Conservation (phyloP, 2,329 filamentous ascomycete species). For the Sclerotinia trifoliorum region DNA sequence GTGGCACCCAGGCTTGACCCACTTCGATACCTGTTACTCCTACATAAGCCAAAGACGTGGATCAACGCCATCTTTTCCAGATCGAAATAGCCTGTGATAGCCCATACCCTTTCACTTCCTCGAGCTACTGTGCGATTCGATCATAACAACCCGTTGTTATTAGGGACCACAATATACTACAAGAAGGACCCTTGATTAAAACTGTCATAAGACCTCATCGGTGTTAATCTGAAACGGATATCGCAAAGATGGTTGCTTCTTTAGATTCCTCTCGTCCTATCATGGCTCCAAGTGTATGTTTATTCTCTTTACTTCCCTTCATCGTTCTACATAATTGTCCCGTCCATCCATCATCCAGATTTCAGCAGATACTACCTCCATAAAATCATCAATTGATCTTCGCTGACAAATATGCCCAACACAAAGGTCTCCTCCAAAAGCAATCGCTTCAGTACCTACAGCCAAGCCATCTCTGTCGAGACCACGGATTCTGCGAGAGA, state of each 20-base stretch:
- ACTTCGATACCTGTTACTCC: background rate
- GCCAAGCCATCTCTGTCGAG: conserved; percentile 44
- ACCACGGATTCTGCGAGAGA: conserved; percentile 39
- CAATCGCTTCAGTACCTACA: conserved; percentile 52
- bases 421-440: conserved; percentile 50
- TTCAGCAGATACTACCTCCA: conserved; percentile 7
- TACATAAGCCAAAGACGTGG: conserved; percentile 14
- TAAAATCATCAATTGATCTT: conserved; percentile 3
- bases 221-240: conserved; percentile 20
- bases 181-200: conserved; percentile 6
- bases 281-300: conserved; percentile 53
- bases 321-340: conserved; percentile 14
- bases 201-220: background rate
- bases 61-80: conserved; percentile 15
- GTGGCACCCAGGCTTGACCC: conserved; percentile 20
- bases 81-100: conserved; percentile 1
- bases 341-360: conserved; percentile 8
- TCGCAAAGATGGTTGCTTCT: conserved; percentile 43
- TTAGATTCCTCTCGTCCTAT: conserved; percentile 55
- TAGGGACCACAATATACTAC: conserved; percentile 12
- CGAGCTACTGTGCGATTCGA: conserved; percentile 21
- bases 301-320: conserved; percentile 23
- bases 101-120: background rate
- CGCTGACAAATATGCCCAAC: conserved; percentile 39
- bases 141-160: conserved; percentile 12